Base-by-base conservation (phyloP, 202 grass and related monocot species). In the Carex sylvatica region DNA sequence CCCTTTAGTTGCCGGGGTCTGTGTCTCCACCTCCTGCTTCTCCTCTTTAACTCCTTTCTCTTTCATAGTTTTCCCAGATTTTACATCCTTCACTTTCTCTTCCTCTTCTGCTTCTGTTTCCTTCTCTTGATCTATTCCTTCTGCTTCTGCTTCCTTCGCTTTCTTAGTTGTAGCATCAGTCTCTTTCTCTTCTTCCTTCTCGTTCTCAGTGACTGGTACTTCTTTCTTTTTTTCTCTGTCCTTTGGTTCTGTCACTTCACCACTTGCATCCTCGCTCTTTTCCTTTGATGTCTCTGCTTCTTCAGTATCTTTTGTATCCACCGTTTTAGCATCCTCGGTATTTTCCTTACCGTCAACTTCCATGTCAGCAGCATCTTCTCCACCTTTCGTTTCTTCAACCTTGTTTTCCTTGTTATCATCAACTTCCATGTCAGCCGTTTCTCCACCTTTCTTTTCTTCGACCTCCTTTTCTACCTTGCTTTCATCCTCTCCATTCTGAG, bases 1-100 rank as follows among this genome's bases (percentile, higher is more conserved):
- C 88, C 84, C 91, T 88, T 93, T 94, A 36, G 79, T 93, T 82
- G 85, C 85, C 4, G 86, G 87, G 62, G 86, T 93, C 18, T 35
- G 80, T 35, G 26, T 70, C 14, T 87, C 62, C 46, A 14, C 46
- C 86, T 88, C 87, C 73, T 91, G 83, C 80, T 90, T 91, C 78
- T 81, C 85, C 22, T 97, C 88, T 83, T 92, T 88, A 22, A 51
- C 60, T 19, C 70, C 86, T 44, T 69, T 80, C 65, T 64, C 67
- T 67, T 84, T 63, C 51, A 31, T 42, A 59, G 46, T 82, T 70
- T 76, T 54, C 33, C 79, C 35, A 19, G 73, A 58, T 70, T 83
- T 58, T 30, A 33, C 28, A 38, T 46, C 82, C 10, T 87, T 64
- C 47, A 15, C 77, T 79, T 84, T 63, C 70, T 86, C 42, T 71